Conservation (phyloP, 2,329 filamentous ascomycete genomes). For the Aspergillus jensenii region DNA sequence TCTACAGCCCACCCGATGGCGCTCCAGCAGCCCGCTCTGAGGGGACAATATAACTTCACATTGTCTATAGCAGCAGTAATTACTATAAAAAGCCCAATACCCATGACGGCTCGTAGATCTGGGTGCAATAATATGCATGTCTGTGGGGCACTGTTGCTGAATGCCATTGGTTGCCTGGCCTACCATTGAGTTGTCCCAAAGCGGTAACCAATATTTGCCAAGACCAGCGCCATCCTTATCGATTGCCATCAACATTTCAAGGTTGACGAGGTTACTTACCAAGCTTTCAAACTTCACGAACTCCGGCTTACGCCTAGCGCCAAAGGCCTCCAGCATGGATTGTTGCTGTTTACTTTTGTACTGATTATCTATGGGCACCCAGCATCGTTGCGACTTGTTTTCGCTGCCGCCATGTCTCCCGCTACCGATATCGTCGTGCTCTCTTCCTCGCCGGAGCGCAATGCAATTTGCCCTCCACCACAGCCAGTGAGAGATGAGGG, state of each 20-base stretch:
- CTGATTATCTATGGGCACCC: neutral
- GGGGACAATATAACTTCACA: neutral
- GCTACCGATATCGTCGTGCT: slow-evolving; percentile 39
- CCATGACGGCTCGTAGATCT: neutral
- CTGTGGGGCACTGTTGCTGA: neutral
- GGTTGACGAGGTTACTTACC: neutral
- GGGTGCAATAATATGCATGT: neutral
- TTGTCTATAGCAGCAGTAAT: neutral
- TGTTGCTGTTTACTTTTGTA: neutral
- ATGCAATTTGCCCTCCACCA: slow-evolving; percentile 32
- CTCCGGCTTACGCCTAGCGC: neutral
- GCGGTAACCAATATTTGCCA: slow-evolving; percentile 37
- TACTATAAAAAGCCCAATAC: no score
- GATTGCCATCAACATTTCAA: neutral
- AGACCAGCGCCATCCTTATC: slow-evolving; percentile 22
- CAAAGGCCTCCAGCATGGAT: slow-evolving; percentile 1
- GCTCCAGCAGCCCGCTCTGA: neutral
- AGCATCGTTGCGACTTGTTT: slow-evolving; percentile 8
- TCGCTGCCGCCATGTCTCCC: slow-evolving; percentile 35
- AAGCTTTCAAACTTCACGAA: neutral
- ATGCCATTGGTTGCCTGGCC: slow-evolving; percentile 34
- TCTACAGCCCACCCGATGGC: neutral
- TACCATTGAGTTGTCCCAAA: slow-evolving; percentile 26
- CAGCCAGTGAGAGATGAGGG: slow-evolving; percentile 21
- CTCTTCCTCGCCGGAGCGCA: slow-evolving; percentile 41